Evolutionary conservation across 305 asterid genomes (phyloP), one percentile per base, ranked within the genome.

Genomic region (Stenogyne calaminthoides): DNA sequence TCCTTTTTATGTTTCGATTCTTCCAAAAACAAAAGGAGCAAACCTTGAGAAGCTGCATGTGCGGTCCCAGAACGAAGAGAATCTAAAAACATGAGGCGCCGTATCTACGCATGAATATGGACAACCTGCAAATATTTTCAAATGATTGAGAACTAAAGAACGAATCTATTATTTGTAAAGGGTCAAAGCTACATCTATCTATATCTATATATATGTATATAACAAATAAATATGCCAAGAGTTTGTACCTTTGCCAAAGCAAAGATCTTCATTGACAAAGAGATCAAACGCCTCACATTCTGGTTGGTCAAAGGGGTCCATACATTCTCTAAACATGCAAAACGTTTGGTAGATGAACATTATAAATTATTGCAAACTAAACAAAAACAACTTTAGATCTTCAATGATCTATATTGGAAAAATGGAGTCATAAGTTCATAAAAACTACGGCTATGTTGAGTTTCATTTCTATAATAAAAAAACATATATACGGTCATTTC

Each of bases 261-360:
- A 94, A 36, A 87, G 80, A 82, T 72, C 78, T 87, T 86, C 95
- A 61, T 91, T 89, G 66, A 94, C 95, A 78, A 94, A 94, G 69
- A 94, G 64, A 79, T 91, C 97, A 66, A 80, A 76, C 54, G 97
- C 97, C 80, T 94, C 97, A 71, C 95, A 87, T 85, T 94, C 98
- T 47, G 97, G 98, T 67, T 85, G 85, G 60, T 89, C 95, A 66
- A 94, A 94, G 42, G 98, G 98, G 80, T 91, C 97, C 86, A 86
- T 71, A 69, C 92, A 94, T 81, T 94, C 98, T 67, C 97, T 91
- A 73, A 79, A 84, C 54, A 70, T 51, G 15, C 34, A 39, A 77
- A 81, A 64, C 22, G 39, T 49, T 51, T 32, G 49, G 64, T 63
- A 54, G 19, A 36, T 66, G 9, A 59, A 67, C 15, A 52, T 76